Evolutionary conservation across 306 rosid genomes (phyloP).

Genomic region (Sindora glabra): DNA sequence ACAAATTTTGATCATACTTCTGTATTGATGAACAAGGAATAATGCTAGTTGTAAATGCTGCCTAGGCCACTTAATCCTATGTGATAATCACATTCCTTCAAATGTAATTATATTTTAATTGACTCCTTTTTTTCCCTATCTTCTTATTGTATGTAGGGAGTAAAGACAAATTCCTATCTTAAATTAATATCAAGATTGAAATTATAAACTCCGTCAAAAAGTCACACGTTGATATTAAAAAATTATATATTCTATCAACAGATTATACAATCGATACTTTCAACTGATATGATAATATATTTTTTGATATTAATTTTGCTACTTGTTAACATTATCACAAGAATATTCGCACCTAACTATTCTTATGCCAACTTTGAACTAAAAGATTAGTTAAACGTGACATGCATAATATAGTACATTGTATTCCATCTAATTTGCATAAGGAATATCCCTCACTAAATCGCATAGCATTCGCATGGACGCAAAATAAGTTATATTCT

Average conservation of each 20-base stretch:
- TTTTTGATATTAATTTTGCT: too few species aligned
- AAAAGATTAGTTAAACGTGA: neutral
- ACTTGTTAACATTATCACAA: neutral
- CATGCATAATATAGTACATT: neutral
- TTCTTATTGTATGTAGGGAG: too few species aligned
- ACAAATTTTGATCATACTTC: neutral
- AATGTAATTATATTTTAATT: too few species aligned
- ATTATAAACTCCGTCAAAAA: too few species aligned
- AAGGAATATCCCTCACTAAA: neutral
- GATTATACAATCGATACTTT: too few species aligned
- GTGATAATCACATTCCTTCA: neutral
- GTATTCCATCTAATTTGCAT: neutral
- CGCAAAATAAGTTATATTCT: too few species aligned
- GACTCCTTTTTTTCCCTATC: too few species aligned
- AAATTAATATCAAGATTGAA: too few species aligned
- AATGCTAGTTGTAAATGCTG: neutral
- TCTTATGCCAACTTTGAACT: neutral
- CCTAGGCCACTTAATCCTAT: neutral
- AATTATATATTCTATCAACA: too few species aligned
- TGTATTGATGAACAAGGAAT: neutral
- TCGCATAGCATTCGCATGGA: neutral
- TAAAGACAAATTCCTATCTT: too few species aligned
- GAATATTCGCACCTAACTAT: neutral
- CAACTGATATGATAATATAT: too few species aligned
- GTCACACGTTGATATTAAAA: too few species aligned